Percentiles rank a stretch among this genome's conserved stretches.
These are phyloP conservation scores for Exidia glandulosa DNA, from an alignment of 768 basidiomycete genomes.

Conservation along the genomic window DNA sequence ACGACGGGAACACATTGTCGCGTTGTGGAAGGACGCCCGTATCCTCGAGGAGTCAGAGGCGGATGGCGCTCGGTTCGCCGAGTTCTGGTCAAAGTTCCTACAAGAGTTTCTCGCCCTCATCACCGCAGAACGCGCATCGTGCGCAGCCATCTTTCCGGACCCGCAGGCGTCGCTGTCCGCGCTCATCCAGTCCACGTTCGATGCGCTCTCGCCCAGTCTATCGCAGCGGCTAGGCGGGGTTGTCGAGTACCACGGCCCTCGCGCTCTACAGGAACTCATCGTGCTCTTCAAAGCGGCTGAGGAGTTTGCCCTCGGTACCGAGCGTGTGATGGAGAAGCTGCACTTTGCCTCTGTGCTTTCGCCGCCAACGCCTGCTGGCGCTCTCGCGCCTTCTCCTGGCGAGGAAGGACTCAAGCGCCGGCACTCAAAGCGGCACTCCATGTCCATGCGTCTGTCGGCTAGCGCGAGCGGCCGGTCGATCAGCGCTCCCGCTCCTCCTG, in stretches of 20 bases:
- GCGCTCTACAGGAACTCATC: conserved; percentile 60
- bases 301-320: conserved; percentile 64
- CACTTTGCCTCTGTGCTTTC: conserved; percentile 28
- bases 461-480: conserved; percentile 10
- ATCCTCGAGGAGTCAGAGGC: conserved; percentile 34
- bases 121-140: conserved; percentile 56
- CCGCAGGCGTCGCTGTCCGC: conserved; percentile 64
- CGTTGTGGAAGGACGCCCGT: conserved; percentile 53
- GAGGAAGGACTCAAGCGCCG: conserved; percentile 29
- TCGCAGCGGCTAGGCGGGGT: conserved; percentile 66
- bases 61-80: conserved; percentile 38
- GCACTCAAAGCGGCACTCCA: conserved; percentile 53
- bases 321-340: conserved; percentile 66
- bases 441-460: conserved; percentile 40
- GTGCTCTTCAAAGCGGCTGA: conserved; percentile 62
- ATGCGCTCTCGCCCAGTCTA: conserved; percentile 70
- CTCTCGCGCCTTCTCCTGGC: conserved; percentile 13
- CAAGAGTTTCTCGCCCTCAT: conserved; percentile 53
- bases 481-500: conserved; percentile 24
- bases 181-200: conserved; percentile 74
- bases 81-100: conserved; percentile 71
- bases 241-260: conserved; percentile 50
- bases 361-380: conserved; percentile 7
- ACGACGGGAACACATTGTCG: conserved; percentile 50
- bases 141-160: conserved; percentile 83